Base-by-base conservation (phyloP, 2,329 filamentous ascomycete species). In the Myriosclerotinia scirpicola region DNA sequence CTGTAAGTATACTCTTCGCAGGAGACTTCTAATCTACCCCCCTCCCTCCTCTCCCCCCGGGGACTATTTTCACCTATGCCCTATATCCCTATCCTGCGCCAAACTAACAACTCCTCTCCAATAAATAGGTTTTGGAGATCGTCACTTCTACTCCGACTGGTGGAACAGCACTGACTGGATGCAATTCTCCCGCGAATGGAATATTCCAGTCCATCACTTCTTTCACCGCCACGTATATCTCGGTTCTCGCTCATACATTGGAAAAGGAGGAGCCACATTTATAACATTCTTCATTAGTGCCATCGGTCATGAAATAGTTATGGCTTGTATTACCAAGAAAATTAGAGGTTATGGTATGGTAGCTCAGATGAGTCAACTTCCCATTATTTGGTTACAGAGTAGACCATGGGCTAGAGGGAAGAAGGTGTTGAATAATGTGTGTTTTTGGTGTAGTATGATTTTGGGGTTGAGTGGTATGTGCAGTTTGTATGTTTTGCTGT, bases 321-420 rank as follows among this genome's bases (percentile, higher is more conserved):
- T 99, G 91, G 93, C 91, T 9, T 98, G 94, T 78, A 98, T 99
- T 77, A 97, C 93, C 36, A 94, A 97, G 82, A 98, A 99, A 81
- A 83, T 98, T 55, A 83, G 95, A 48, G 95, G 95, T 15, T 99
- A 98, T 76, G 95, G 94, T 12, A 96, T 97, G 76, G 75, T 96
- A 26, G 90, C 92, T 69, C 95, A 97, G 87, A 98, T 99, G 95
- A 80, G 96, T 69, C 95, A 99, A 82, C 84, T 98, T 72, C 95
- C 95, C 0, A 95, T 98, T 71, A 91, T 98, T n/a, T 87, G 93
- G 77, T 81, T 98, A 40, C 95, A 98, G 81, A 85, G 91, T 69
- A 93, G 90, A 5, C 85, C 83, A 68, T 92, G 87, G 81, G 87
- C 98, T 48, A 85, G 88, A 65, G 88, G 88, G 26, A 86, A 87